A percentile compares a stretch with the other conserved stretches of the same genome.
These are phyloP conservation scores for Taiozyma sp. DNA, from an alignment of 1,139 yeast species.

Conservation along the genomic window DNA sequence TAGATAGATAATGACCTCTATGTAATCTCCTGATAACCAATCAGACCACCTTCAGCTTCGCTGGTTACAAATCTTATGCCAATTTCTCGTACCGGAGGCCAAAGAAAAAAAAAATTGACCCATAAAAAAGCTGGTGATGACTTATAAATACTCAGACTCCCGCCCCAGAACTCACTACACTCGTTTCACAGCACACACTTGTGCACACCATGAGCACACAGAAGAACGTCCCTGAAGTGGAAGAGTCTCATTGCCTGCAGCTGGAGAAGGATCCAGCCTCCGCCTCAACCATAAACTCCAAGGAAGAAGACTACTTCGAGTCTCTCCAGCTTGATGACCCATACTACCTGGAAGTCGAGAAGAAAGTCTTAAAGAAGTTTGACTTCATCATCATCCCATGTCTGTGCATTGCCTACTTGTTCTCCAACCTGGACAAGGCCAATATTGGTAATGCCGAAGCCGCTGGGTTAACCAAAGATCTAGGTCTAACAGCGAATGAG, in stretches of 20 bases:
- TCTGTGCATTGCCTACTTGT: conserved; percentile 46
- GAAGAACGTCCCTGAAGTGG: background rate
- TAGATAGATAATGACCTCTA: too few relatives aligned
- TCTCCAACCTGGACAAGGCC: conserved; percentile 54
- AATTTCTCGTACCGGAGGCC: background rate
- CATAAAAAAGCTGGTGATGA: background rate
- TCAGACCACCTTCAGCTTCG: too few relatives aligned
- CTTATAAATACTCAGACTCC: background rate
- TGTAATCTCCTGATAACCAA: too few relatives aligned
- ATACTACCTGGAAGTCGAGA: conserved; percentile 29
- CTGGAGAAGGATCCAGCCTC: background rate
- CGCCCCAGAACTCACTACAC: background rate
- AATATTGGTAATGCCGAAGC: conserved; percentile 58
- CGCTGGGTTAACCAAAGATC: conserved; percentile 49
- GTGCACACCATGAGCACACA: background rate
- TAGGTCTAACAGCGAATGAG: conserved; percentile 42
- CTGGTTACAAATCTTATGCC: too few relatives aligned
- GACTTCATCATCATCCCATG: conserved; percentile 51
- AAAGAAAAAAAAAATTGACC: background rate
- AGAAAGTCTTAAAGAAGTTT: conserved; percentile 39
- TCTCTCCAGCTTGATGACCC: conserved; percentile 1
- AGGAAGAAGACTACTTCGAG: background rate
- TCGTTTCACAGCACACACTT: background rate
- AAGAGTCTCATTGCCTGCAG: background rate
- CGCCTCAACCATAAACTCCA: background rate